A percentile compares a stretch with the other conserved stretches of the same genome.
These are phyloP conservation scores for Alliaria petiolata DNA, from an alignment of 345 rosid species.

Conservation along the genomic window DNA sequence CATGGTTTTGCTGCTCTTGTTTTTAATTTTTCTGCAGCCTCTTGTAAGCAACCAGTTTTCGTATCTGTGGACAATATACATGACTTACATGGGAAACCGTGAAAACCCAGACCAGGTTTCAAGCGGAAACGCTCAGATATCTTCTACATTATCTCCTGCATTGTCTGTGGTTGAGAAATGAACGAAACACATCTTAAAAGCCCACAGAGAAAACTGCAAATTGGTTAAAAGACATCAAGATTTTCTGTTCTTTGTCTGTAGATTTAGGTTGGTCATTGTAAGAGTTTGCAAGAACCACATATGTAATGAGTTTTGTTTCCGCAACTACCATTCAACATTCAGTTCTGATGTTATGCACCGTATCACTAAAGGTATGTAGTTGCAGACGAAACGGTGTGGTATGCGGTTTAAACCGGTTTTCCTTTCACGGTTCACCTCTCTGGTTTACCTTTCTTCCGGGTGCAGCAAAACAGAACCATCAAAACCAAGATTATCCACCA, in stretches of 20 bases:
- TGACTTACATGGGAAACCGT: slow-evolving; percentile 82
- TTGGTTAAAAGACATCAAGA: background rate
- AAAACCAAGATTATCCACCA: background rate
- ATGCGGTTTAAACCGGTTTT: too few relatives aligned
- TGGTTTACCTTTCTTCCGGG: background rate
- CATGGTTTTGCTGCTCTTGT: background rate
- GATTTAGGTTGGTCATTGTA: background rate
- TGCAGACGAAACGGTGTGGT: too few relatives aligned
- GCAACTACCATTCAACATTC: background rate
- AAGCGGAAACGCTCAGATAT: slow-evolving; percentile 25
- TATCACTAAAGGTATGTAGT: too few relatives aligned
- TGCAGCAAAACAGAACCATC: background rate
- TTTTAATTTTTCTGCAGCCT: slow-evolving; percentile 43
- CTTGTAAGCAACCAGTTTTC: slow-evolving; percentile 87
- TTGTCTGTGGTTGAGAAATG: background rate
- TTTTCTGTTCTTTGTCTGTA: background rate
- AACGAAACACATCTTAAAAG: background rate
- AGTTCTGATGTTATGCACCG: too few relatives aligned
- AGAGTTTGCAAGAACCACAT: background rate
- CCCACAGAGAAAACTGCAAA: too few relatives aligned
- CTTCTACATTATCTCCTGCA: background rate
- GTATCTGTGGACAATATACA: slow-evolving; percentile 76
- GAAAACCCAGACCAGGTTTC: slow-evolving; percentile 39
- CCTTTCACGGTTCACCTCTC: background rate
- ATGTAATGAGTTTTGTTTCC: background rate